These are phyloP conservation scores for Myrica gale DNA, from an alignment of 306 rosid species.

Conservation along the genomic window DNA sequence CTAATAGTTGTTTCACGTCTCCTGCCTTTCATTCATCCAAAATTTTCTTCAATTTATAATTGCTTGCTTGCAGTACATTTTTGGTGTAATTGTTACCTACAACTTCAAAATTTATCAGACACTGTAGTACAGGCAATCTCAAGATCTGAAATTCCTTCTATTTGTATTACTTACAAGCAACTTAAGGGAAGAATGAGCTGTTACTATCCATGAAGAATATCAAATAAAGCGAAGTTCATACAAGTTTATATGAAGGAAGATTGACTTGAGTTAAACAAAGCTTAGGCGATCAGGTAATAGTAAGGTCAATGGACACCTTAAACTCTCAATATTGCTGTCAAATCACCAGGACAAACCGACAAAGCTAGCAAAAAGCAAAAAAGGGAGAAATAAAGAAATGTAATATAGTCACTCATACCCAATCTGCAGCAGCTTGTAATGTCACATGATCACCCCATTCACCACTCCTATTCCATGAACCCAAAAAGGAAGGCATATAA, in stretches of 20 bases:
- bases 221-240: background rate
- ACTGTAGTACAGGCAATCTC: background rate
- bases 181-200: constrained; percentile 8
- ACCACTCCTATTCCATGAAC: constrained; percentile 72
- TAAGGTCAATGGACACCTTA: background rate
- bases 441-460: constrained; percentile 99
- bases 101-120: background rate
- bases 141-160: background rate
- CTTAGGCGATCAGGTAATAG: background rate
- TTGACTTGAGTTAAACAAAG: background rate
- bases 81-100: too few species aligned
- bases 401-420: constrained; percentile 48
- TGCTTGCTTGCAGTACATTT: background rate
- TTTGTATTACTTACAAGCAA: constrained; percentile 1
- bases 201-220: background rate
- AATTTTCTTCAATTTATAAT: background rate
- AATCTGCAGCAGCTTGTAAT: constrained; percentile 97
- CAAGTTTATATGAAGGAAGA: background rate
- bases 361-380: constrained; percentile 17
- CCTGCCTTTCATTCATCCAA: background rate
- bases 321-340: constrained; percentile 9
- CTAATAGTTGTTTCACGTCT: background rate
- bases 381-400: constrained; percentile 2
- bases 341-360: constrained; percentile 20
- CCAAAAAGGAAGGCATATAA: constrained; percentile 22